Evolutionary conservation across 2,329 filamentous ascomycete genomes (phyloP), one percentile per base, ranked within the genome.

Genomic region (Ceratocystis variospora): DNA sequence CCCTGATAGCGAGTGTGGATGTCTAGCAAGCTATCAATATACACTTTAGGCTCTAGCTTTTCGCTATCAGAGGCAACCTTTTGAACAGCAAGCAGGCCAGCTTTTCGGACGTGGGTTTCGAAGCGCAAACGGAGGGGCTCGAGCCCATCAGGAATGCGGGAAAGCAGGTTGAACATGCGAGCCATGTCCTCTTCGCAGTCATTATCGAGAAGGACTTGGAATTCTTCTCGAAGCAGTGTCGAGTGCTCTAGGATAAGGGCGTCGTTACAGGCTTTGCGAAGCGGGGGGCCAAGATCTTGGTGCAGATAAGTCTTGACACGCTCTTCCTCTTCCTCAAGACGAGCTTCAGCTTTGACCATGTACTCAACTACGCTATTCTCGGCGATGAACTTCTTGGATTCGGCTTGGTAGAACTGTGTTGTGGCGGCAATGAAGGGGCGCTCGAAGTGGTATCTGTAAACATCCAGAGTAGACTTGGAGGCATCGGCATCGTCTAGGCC

Each of bases 351-450:
- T 82, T 99, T 99, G 81, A 97, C 97, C 94, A 99, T 97, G 77
- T 97, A 99, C 74, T 99, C 94, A 44, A 99, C 92, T 3, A 99
- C 91, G 69, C 89, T 96, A 75, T 99, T 99, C 75, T 97, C 93
- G 10, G 91, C 89, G 44, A 99, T 85, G 73, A 99, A 99, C 69
- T 91, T 88, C 72, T 90, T 90, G 22, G 94, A 97, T 75, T 99
- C 95, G 59, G 88, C 86, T 71, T 90, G 82, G 75, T 99, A 99
- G 77, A 96, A 99, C 37, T 81, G 78, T 71, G 83, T 85, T 8
- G 94, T 99, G 2, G 91, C 90, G 5, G 82, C 81, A 64, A 99
- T 82, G 81, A 96, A 99, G 0, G 95, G 94, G 72, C 83, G 85
- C 78, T 99, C 93, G 73, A 99, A 99, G 77, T 91, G 89, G 74